Evolutionary conservation across 75 land plant genomes (phyloP), one percentile per base, ranked within the genome.

Genomic region (Adiantum capillusveneris): DNA sequence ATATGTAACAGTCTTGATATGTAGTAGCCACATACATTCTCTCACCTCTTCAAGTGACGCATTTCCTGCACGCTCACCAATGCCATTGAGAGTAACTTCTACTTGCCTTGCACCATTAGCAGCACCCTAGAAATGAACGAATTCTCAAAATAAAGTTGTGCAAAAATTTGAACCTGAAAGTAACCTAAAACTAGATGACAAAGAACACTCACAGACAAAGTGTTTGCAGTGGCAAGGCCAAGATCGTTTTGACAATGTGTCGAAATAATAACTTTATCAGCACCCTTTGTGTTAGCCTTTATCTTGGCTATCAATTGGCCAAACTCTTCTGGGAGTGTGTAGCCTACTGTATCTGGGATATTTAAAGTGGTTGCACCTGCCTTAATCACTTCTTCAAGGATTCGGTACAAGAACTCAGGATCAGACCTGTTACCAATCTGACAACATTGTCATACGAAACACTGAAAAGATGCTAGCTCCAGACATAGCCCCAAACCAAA

Each of bases 11-110:
- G n/a, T n/a, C n/a, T n/a, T n/a, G n/a, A n/a, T n/a, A n/a, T n/a
- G n/a, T n/a, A n/a, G n/a, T n/a, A n/a, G n/a, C n/a, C n/a, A n/a
- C n/a, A n/a, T n/a, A n/a, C 24, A 13, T n/a, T 37, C 27, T n/a
- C 42, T 16, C 36, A 89, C 95, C 88, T 94, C 98, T 53, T 94
- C 98, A 24, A 94, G 63, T 0, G 98, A 89, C 51, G 98, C 98
- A 77, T 94, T 94, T 31, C 98, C 98, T 66, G 98, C 98, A 61
- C 98, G 81, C 76, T 94, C 98, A 43, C 98, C 98, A 66, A 94
- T 94, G 5, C 98, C 98, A 81, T 94, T 94, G 42, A 94, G 71
- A n/a, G 98, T 94, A 18, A 89, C 96, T 66, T 94, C 98, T 45
- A 94, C 36, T 71, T 94, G 98, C 56, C 98, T 81, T 42, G 98